These are phyloP conservation scores for Sorghum bicolor DNA, from an alignment of 176 grass and related monocot species.

Conservation along the genomic window Sorghum_bicolor_NCBIv3 NC_012873.2:8125501-8126000, in stretches of 20 bases:
- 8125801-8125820: constrained; percentile 26
- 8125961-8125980: constrained; percentile 25
- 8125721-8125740: not conserved
- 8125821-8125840: constrained; percentile 12
- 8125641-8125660: constrained; percentile 28
- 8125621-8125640: constrained; percentile 36
- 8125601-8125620: constrained; percentile 62
- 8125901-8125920: constrained; percentile 30
- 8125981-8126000: not conserved
- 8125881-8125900: constrained; percentile 18
- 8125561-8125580: constrained; percentile 77
- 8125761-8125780: constrained; percentile 4
- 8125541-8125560: constrained; percentile 82
- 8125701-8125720: not conserved
- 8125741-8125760: not conserved
- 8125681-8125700: not conserved
- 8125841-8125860: constrained; percentile 90
- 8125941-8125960: not conserved
- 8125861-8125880: constrained; percentile 95
- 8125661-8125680: not conserved
- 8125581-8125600: constrained; percentile 93
- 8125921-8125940: not conserved
- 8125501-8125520: constrained; percentile 89
- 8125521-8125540: constrained; percentile 95
- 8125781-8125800: constrained; percentile 47